phyloP scores from a whole-genome alignment of 306 rosid genomes.

The Prinsepia uniflora region DNA sequence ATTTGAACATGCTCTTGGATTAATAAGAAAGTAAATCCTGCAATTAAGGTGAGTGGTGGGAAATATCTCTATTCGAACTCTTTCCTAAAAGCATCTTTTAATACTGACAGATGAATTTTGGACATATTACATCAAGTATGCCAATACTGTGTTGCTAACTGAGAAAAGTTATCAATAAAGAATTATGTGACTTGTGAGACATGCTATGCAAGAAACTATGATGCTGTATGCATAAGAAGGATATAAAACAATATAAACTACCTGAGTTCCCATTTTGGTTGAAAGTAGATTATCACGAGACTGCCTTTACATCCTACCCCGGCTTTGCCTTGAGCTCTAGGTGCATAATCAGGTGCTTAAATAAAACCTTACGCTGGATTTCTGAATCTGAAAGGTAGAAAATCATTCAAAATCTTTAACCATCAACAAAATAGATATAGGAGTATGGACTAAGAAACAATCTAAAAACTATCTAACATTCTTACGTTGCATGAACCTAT shows the following conservation, averaged over 20 bases:
- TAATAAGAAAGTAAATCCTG: background rate
- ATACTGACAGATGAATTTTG: background rate
- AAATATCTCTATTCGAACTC: background rate
- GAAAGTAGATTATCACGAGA: too few species aligned
- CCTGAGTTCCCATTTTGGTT: background rate
- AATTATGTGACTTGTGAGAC: background rate
- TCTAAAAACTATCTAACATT: background rate
- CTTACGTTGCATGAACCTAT: background rate
- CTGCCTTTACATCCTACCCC: background rate
- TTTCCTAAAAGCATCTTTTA: background rate
- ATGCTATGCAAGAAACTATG: background rate
- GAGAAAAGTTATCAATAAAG: background rate
- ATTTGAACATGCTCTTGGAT: background rate
- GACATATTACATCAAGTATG: background rate
- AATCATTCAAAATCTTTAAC: slow-evolving; percentile 8
- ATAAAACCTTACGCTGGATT: background rate
- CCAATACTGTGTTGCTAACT: background rate
- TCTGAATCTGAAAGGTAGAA: slow-evolving; percentile 5
- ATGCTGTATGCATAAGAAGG: background rate
- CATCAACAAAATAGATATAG: background rate
- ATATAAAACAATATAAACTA: background rate
- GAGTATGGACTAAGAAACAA: background rate
- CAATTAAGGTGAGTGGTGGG: background rate
- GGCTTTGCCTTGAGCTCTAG: background rate
- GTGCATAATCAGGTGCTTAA: background rate